Base-by-base conservation (phyloP, 2,329 filamentous ascomycete species). In the Pseudocercospora eumusae region DNA sequence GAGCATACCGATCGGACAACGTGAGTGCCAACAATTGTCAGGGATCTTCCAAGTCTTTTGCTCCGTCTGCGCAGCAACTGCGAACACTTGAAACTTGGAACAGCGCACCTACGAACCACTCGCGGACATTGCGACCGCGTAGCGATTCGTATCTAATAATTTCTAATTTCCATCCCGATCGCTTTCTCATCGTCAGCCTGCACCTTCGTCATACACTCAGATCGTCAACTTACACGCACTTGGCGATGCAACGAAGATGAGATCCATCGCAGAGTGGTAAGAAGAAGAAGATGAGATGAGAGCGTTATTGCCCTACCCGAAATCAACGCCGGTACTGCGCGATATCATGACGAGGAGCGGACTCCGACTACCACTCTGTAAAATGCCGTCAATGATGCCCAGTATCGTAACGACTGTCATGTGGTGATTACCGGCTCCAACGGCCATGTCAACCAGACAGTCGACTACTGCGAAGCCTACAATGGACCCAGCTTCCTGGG, bases 21-120 rank as follows among this genome's bases (percentile, higher is more conserved):
- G 40, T 42, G 40, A 42, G 40, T 42, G 40, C 23, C 44, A 47
- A 47, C 44, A 47, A 47, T 40, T n/a, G 15, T 21, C 47, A 52
- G 47, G 47, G 47, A 52, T 52, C 23, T 52, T 52, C 47, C 47
- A 40, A n/a, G 36, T 40, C 36, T 28, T 52, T 28, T 23, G 52
- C 28, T 54, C 21, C 28, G 10, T 25, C 15, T 31, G 20, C 49
- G 49, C 33, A 27, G 49, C 49, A 53, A 53, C 49, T 27, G 28
- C 49, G 23, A n/a, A n/a, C n/a, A n/a, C n/a, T n/a, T n/a, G n/a
- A 20, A 36, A 31, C 50, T 36, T 40, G 52, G 13, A 25, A 52
- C 25, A 31, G 15, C 25, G 47, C 23, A 52, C 13, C 23, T 25
- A 54, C 52, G n/a, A n/a, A n/a, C n/a, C n/a, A n/a, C 52, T 33